These are phyloP conservation scores for Rhodocollybia butyracea DNA, from an alignment of 768 basidiomycete species.

Conservation along the genomic window DNA sequence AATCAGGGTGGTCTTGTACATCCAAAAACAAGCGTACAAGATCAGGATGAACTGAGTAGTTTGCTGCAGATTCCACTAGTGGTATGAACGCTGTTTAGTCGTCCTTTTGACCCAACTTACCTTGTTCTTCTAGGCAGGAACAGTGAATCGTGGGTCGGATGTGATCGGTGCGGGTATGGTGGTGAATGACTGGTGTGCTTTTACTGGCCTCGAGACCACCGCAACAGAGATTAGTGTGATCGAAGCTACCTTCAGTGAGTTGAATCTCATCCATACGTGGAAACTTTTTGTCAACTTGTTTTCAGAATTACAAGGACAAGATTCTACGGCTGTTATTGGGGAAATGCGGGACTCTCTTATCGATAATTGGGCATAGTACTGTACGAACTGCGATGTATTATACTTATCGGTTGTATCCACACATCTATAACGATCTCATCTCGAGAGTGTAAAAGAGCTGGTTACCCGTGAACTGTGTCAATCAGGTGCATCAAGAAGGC, in stretches of 20 bases:
- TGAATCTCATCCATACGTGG: background rate
- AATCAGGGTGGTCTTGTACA: conserved; percentile 98
- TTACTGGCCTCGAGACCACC: conserved; percentile 99
- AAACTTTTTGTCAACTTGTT: conserved; percentile 6
- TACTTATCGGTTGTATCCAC: background rate
- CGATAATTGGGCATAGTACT: conserved; percentile 95
- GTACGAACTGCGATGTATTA: too few relatives aligned
- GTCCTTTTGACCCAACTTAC: conserved; percentile 5
- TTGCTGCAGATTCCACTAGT: conserved; percentile 93
- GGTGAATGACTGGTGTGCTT: conserved; percentile 99
- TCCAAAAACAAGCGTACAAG: conserved; percentile 94
- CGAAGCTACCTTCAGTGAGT: conserved; percentile 94
- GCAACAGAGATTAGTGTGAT: conserved; percentile 98
- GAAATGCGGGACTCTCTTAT: conserved; percentile 91
- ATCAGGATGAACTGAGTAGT: conserved; percentile 95
- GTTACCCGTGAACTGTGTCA: background rate
- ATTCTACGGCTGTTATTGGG: conserved; percentile 76
- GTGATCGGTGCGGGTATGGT: conserved; percentile 97
- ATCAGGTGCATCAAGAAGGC: background rate
- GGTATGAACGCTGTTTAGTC: conserved; percentile 45
- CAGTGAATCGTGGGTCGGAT: conserved; percentile 97
- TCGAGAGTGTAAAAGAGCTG: too few relatives aligned
- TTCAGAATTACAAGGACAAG: conserved; percentile 84
- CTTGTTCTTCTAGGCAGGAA: conserved; percentile 68
- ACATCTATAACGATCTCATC: too few relatives aligned